Evolutionary conservation across 1,284 basidiomycete species (phyloP).

Genomic region (Afroboletus lepidellus): DNA sequence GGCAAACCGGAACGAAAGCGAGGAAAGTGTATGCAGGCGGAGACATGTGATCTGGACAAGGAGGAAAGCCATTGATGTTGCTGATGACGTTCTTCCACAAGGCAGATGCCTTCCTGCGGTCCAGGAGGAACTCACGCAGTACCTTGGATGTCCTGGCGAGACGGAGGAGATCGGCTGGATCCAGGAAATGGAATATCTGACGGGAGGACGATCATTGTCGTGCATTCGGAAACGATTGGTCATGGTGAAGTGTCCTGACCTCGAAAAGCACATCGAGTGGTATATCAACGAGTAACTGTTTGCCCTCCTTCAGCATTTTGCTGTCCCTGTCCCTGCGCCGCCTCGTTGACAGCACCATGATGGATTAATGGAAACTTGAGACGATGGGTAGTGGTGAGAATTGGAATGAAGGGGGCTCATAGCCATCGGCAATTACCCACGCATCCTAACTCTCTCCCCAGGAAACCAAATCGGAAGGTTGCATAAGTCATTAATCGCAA

Average conservation of each 20-base stretch:
- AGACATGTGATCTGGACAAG: conserved; percentile 38
- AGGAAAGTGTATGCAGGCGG: conserved; percentile 39
- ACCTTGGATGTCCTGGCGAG: conserved; percentile 40
- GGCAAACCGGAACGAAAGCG: conserved; percentile 31
- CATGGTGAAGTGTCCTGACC: conserved; percentile 7
- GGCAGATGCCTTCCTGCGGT: conserved; percentile 25
- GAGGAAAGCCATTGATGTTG: conserved; percentile 34
- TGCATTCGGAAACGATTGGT: neutral
- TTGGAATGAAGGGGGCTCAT: neutral
- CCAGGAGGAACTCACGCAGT: conserved; percentile 39
- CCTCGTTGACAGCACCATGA: conserved; percentile 5
- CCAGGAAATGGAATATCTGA: conserved; percentile 37
- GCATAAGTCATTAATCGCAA: too few relatives aligned
- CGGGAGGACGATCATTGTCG: neutral
- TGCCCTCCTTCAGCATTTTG: neutral
- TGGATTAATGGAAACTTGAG: neutral
- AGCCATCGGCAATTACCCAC: too few relatives aligned
- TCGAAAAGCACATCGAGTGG: conserved; percentile 19
- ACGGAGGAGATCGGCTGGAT: conserved; percentile 40
- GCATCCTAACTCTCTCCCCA: too few relatives aligned
- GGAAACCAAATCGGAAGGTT: too few relatives aligned
- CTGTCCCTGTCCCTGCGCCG: neutral
- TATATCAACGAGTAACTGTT: conserved; percentile 5
- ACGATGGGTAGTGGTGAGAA: neutral
- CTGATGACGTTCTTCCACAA: conserved; percentile 37